Evolutionary conservation across 352 stramenopile genomes (phyloP).

Genomic region (Phytophthora quininea): DNA sequence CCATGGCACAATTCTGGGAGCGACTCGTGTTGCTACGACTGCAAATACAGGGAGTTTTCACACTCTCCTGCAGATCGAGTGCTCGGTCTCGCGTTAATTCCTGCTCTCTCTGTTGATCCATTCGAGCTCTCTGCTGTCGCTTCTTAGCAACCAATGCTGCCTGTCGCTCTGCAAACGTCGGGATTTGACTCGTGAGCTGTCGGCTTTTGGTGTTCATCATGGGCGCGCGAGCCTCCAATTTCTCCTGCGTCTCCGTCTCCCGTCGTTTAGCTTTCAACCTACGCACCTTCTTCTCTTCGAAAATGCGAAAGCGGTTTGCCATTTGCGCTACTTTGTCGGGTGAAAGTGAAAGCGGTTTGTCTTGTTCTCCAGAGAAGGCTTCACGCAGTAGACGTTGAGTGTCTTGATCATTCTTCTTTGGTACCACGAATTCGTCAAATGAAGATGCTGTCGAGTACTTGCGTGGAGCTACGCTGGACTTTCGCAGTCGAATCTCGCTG

Average conservation of each 20-base stretch:
- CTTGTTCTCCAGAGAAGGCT: conserved; percentile 17
- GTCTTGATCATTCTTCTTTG: conserved; percentile 10
- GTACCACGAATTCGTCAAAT: conserved; percentile 17
- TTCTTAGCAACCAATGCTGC: conserved; percentile 30
- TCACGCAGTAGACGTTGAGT: conserved; percentile 13
- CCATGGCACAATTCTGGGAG: conserved; percentile 19
- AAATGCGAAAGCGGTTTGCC: conserved; percentile 43
- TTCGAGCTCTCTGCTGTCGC: conserved; percentile 28
- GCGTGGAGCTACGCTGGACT: conserved; percentile 5
- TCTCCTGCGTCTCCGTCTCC: conserved; percentile 42
- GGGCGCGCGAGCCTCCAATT: conserved; percentile 29
- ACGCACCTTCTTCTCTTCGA: conserved; percentile 42
- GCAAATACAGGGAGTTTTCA: conserved; percentile 52
- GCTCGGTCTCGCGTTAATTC: conserved; percentile 27
- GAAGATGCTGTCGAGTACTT: conserved; percentile 15
- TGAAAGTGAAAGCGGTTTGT: conserved; percentile 28
- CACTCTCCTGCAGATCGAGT: conserved; percentile 40
- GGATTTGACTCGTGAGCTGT: conserved; percentile 40
- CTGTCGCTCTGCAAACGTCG: conserved; percentile 50
- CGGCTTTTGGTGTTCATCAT: conserved; percentile 48
- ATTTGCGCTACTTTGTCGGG: conserved; percentile 38
- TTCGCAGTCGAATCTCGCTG: background rate
- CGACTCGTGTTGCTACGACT: conserved; percentile 35
- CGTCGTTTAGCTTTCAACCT: conserved; percentile 37
- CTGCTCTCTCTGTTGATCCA: conserved; percentile 30